Evolutionary conservation across 805 yeast genomes (phyloP), one percentile per base, ranked within the genome.

Genomic region (Zygoascus bituminiphila): DNA sequence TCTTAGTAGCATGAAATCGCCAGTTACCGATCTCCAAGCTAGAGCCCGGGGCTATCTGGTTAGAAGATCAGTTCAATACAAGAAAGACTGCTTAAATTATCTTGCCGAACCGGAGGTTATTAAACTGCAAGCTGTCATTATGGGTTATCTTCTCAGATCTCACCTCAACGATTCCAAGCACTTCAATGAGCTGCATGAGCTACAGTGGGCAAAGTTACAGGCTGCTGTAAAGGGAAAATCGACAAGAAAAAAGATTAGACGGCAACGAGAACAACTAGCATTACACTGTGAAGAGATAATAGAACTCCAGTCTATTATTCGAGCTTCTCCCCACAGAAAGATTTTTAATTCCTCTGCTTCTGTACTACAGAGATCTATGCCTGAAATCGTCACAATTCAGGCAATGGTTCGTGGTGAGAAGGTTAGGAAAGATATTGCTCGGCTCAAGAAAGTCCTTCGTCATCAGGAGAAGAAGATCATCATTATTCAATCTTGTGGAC

Each of bases 241-340:
- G 14, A 14, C 14, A 36, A 42, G 6, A 31, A 29, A 10, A 12
- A 36, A 23, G 47, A 38, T n/a, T n/a, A n/a, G n/a, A n/a, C n/a
- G n/a, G n/a, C n/a, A n/a, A n/a, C n/a, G n/a, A n/a, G n/a, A n/a
- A n/a, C n/a, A n/a, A n/a, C n/a, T n/a, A n/a, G n/a, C n/a, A n/a
- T n/a, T n/a, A n/a, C n/a, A n/a, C n/a, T 10, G n/a, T n/a, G n/a
- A n/a, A n/a, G n/a, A n/a, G n/a, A n/a, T 79, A 1, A 58, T 72
- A 1, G 59, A 62, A 1, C 52, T 84, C 2, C 93, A 86, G 62
- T 73, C 85, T 0, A 55, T 66, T 5, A 67, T 81, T 48, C 73
- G 88, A 54, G 94, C 91, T 25, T 76, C 81, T 5, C 66, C 81
- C 22, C 64, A 73, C 1, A 69, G 94, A 51, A 81, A 79, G 57